Base-by-base conservation (phyloP, 176 grass and related monocot genomes). In the Oryza officinalis region DNA sequence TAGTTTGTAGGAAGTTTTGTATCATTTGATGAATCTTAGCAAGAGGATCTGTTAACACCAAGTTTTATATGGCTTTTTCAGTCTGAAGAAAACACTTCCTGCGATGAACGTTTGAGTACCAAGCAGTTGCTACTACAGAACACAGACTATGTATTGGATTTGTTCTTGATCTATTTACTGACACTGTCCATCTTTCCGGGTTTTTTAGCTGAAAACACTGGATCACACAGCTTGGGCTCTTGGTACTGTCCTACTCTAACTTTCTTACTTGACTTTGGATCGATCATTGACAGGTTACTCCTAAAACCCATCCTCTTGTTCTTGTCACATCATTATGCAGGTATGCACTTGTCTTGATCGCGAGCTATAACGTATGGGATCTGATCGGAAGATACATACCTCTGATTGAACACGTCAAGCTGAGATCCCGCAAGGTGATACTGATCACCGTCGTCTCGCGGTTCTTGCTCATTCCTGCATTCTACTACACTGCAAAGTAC, bases 361-460 rank as follows among this genome's bases (percentile, higher is more conserved):
- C 86, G 1, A 87, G 83, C 83, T 96, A 91, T 71, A 93, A 96
- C 26, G 47, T 91, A 2, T 92, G 88, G 84, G 88, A 91, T 83
- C 67, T 96, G 32, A 87, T 93, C 5, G 94, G 94, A n/a, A 93
- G 94, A 87, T 96, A 93, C n/a, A 0, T 96, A 65, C 94, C 94
- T 65, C 78, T 89, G 11, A 75, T 93, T 10, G 22, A 93, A 65
- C 63, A 23, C 10, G 44, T 89, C 23, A 91, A 87, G 32, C 63
- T 96, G 57, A 80, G 61, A 52, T 93, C 94, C 25, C 80, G 91
- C 31, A 97, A 91, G 64, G 81, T 91, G 27, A 71, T 97, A 11
- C 68, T 89, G 60, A 4, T 67, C 6, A 70, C 81, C 20, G 74
- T 77, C 10, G 4, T 91, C 35, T 87, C 74, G 41, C 89, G 87